Evolutionary conservation across 2,329 filamentous ascomycete species (phyloP).

Genomic region (Fusarium temperatum): DNA sequence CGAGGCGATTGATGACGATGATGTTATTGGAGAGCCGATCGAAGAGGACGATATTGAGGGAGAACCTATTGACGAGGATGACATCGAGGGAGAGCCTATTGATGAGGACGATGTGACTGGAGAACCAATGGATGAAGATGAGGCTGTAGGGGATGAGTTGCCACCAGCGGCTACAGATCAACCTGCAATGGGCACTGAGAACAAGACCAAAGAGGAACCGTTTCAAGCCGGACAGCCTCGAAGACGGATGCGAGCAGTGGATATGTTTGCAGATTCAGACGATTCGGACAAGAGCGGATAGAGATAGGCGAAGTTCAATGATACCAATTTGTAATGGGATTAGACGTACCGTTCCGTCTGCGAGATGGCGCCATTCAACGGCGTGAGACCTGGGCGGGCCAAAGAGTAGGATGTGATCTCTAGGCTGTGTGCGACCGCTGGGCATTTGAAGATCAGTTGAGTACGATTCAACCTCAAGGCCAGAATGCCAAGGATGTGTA

Average conservation of each 20-base stretch:
- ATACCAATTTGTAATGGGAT: slow-evolving; percentile 6
- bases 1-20: slow-evolving; percentile 55
- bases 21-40: slow-evolving; percentile 56
- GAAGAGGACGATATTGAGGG: slow-evolving; percentile 60
- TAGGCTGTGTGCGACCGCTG: slow-evolving; percentile 1
- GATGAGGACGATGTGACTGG: slow-evolving; percentile 55
- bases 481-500: neutral
- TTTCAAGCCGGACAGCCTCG: slow-evolving; percentile 49
- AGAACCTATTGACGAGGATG: slow-evolving; percentile 57
- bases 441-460: slow-evolving; percentile 1
- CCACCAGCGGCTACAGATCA: slow-evolving; percentile 35
- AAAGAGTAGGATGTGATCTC: neutral
- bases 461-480: neutral
- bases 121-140: slow-evolving; percentile 57
- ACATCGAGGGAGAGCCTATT: slow-evolving; percentile 57
- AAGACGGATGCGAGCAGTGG: slow-evolving; percentile 78
- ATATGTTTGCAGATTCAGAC: slow-evolving; percentile 88
- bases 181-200: slow-evolving; percentile 34
- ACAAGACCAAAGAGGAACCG: slow-evolving; percentile 11
- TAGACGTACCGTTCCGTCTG: neutral
- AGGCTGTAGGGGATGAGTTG: slow-evolving; percentile 43
- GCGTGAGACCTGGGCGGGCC: neutral
- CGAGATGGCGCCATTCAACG: slow-evolving; percentile 23
- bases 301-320: slow-evolving; percentile 1
- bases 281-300: slow-evolving; percentile 44